phyloP scores from a whole-genome alignment of 306 rosid genomes.

The Pyrus betulifolia region DNA sequence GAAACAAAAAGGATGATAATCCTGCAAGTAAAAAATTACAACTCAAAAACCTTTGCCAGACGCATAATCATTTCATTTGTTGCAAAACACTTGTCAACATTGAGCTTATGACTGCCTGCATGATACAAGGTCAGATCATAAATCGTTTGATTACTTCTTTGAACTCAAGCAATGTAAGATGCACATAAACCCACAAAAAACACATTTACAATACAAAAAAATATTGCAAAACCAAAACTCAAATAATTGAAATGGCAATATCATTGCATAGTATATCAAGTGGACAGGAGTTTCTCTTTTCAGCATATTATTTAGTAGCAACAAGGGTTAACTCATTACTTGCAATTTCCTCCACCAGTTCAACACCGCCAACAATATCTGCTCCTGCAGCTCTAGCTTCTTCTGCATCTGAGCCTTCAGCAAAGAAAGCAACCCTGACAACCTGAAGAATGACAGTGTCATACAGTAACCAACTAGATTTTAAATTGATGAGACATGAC shows the following conservation, averaged over 20 bases:
- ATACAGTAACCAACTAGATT: constrained; percentile 26
- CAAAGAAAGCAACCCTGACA: constrained; percentile 92
- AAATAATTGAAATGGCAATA: not conserved
- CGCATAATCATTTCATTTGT: constrained; percentile 95
- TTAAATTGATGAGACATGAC: constrained; percentile 7
- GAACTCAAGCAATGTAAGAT: not conserved
- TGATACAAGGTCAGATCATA: constrained; percentile 17
- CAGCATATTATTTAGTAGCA: not conserved
- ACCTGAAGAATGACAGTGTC: constrained; percentile 51
- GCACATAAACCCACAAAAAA: not conserved
- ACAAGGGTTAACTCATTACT: constrained; percentile 46
- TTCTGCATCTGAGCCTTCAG: constrained; percentile 93
- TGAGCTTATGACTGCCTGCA: constrained; percentile 74
- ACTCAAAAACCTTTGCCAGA: constrained; percentile 67
- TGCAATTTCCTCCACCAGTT: constrained; percentile 86
- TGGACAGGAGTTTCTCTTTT: not conserved
- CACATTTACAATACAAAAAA: not conserved
- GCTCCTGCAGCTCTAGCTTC: constrained; percentile 99
- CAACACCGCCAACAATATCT: constrained; percentile 95
- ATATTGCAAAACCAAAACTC: not conserved
- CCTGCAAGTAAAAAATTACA: constrained; percentile 5
- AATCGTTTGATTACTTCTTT: not conserved
- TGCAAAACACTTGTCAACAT: constrained; percentile 94
- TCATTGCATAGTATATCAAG: not conserved
- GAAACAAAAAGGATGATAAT: constrained; percentile 9